Percentiles rank a stretch among this genome's conserved stretches.
Conservation (phyloP, 2,329 filamentous ascomycete species). For the Claviceps sp. region DNA sequence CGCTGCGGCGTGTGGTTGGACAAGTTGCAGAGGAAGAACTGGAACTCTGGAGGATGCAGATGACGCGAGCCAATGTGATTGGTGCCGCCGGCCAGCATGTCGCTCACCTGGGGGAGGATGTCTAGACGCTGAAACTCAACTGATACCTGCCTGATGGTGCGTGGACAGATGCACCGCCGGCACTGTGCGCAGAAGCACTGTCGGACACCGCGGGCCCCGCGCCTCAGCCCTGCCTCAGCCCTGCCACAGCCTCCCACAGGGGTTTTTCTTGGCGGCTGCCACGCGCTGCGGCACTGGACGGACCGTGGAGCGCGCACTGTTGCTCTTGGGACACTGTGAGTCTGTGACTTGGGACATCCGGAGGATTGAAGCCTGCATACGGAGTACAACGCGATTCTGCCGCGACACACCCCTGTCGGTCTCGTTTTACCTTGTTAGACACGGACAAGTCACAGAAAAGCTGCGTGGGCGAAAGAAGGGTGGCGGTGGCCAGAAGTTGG, state of each 20-base stretch:
- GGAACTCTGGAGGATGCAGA: not conserved
- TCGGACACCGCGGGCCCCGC: too few species aligned
- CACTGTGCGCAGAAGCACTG: not conserved
- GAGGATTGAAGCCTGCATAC: not conserved
- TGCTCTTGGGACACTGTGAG: not conserved
- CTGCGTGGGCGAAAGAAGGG: not conserved
- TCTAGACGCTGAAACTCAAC: not conserved
- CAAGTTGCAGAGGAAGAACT: not conserved
- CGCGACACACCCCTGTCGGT: constrained; percentile 2
- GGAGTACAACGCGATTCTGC: not conserved
- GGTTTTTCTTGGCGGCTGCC: not conserved
- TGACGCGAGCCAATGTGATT: not conserved
- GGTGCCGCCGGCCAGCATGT: not conserved
- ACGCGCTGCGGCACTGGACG: not conserved
- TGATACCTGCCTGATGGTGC: too few species aligned
- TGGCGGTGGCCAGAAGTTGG: not conserved
- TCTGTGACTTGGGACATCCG: not conserved
- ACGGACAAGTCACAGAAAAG: not conserved
- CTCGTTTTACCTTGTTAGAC: constrained; percentile 1
- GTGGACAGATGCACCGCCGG: not conserved
- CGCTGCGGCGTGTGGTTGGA: not conserved
- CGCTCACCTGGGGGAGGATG: not conserved
- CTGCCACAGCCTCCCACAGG: too few species aligned
- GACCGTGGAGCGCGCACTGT: not conserved
- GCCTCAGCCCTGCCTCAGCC: too few species aligned